phyloP scores from a whole-genome alignment of 2,329 filamentous ascomycete species.

The Drechslera avenae region DNA sequence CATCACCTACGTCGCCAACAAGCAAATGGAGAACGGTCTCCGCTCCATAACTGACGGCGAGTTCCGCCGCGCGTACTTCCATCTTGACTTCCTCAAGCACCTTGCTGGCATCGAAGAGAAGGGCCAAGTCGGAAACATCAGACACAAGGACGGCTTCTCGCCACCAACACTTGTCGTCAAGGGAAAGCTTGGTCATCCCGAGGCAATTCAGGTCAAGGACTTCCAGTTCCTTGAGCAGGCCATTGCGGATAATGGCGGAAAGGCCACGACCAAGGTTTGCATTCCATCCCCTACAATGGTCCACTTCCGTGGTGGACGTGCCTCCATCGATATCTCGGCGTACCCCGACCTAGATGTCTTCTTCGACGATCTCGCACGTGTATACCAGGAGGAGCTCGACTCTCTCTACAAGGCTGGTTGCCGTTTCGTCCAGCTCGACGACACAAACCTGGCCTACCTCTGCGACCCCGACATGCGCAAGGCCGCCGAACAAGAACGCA shows the following conservation, averaged over 20 bases:
- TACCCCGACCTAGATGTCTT: constrained; percentile 62
- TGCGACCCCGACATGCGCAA: constrained; percentile 62
- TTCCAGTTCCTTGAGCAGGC: constrained; percentile 59
- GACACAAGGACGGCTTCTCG: constrained; percentile 52
- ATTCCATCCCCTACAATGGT: constrained; percentile 66
- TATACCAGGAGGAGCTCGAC: constrained; percentile 61
- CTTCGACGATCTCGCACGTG: constrained; percentile 61
- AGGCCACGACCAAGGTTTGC: constrained; percentile 59
- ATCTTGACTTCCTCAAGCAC: constrained; percentile 63
- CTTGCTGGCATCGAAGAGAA: constrained; percentile 60
- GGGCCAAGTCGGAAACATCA: constrained; percentile 54
- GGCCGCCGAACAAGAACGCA: constrained; percentile 56
- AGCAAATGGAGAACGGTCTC: constrained; percentile 57
- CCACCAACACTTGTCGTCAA: constrained; percentile 61
- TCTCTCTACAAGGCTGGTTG: constrained; percentile 61
- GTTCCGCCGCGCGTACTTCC: constrained; percentile 63
- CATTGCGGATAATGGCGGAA: constrained; percentile 49
- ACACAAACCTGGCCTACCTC: constrained; percentile 65
- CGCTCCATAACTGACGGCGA: constrained; percentile 62
- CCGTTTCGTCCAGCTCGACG: constrained; percentile 63
- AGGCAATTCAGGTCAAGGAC: constrained; percentile 62
- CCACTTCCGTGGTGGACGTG: constrained; percentile 62
- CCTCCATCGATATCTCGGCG: constrained; percentile 58
- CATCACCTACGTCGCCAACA: constrained; percentile 55
- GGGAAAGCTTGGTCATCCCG: constrained; percentile 59